phyloP scores from a whole-genome alignment of 805 yeast genomes.

The Monosporozyma solicola region DNA sequence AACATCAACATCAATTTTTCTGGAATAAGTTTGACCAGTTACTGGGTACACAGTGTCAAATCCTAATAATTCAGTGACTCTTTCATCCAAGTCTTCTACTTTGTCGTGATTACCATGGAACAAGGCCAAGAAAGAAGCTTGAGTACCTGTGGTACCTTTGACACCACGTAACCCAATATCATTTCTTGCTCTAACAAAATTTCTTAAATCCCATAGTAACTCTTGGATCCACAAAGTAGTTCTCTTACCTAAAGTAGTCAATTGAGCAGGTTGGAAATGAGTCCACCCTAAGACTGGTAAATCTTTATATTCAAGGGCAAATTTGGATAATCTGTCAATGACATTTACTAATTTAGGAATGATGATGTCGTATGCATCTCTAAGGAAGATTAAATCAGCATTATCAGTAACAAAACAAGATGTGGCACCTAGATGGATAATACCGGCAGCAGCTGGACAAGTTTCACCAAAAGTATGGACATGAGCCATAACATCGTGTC shows the following conservation, averaged over 20 bases:
- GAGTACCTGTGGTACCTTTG: conserved; percentile 98
- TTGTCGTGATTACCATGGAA: conserved; percentile 96
- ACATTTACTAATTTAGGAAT: conserved; percentile 95
- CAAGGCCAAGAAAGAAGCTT: conserved; percentile 88
- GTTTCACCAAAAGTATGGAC: conserved; percentile 91
- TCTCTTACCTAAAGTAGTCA: conserved; percentile 97
- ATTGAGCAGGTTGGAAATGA: conserved; percentile 98
- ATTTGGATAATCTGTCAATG: conserved; percentile 77
- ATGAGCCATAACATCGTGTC: conserved; percentile 99
- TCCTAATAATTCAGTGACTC: conserved; percentile 87
- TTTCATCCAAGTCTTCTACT: conserved; percentile 85
- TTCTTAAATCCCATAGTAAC: conserved; percentile 93
- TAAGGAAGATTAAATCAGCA: conserved; percentile 91
- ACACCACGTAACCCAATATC: conserved; percentile 96
- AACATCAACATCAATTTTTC: conserved; percentile 94
- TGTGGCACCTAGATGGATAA: conserved; percentile 96
- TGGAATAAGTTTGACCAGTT: conserved; percentile 98
- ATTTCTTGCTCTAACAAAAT: conserved; percentile 90
- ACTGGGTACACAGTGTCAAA: conserved; percentile 94
- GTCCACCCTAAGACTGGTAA: conserved; percentile 98
- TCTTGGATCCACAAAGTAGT: conserved; percentile 98
- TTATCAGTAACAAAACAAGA: conserved; percentile 97
- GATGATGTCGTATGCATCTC: conserved; percentile 89
- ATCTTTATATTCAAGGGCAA: conserved; percentile 89
- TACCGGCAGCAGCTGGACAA: conserved; percentile 95